Evolutionary conservation across 345 rosid species (phyloP), one percentile per base, ranked within the genome.

Genomic region (Murraya koenigii): DNA sequence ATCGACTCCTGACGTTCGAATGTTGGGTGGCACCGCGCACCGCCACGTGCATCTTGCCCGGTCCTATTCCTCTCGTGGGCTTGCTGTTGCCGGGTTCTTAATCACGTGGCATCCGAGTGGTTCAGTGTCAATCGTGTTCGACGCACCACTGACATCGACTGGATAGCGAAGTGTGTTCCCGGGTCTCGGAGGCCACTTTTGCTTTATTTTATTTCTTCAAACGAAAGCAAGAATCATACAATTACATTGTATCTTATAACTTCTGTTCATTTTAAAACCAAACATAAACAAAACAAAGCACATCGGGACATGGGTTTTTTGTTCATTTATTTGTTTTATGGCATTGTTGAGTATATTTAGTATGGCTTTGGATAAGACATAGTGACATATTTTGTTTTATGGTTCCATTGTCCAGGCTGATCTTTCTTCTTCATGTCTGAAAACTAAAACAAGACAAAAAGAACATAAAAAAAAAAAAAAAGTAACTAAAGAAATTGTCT

Each of bases 91-190:
- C 58, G 17, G 77, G 67, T 1, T 13, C 41, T 13, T 7, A 9
- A 60, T 32, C 75, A 78, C 75, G 80, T 71, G 75, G 49, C 39
- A 67, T 3, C 39, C 36, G 20, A 30, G 63, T 66, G 78, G 52
- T 25, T 33, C 39, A 6, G 17, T 8, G 9, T 14, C 66, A 20
- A 32, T 71, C 75, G 14, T 55, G 44, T 33, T 71, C 47, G n/a
- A n/a, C 38, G 23, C 52, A 19, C 41, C 28, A 30, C 61, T 70
- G 61, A 70, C 74, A 70, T 1, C 2, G 25, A 30, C 74, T 44
- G n/a, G 25, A 14, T 7, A 23, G 20, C 26, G 33, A 23, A 28
- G 61, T 28, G 28, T 30, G 61, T 28, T 49, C 14, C 23, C 17
- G 59, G n/a, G 30, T 23, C 23, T 28, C 23, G 54, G 55, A 26